Evolutionary conservation across 495 filamentous ascomycete genomes (phyloP), one percentile per base, ranked within the genome.

Genomic region (Aspergillus kassunensis): DNA sequence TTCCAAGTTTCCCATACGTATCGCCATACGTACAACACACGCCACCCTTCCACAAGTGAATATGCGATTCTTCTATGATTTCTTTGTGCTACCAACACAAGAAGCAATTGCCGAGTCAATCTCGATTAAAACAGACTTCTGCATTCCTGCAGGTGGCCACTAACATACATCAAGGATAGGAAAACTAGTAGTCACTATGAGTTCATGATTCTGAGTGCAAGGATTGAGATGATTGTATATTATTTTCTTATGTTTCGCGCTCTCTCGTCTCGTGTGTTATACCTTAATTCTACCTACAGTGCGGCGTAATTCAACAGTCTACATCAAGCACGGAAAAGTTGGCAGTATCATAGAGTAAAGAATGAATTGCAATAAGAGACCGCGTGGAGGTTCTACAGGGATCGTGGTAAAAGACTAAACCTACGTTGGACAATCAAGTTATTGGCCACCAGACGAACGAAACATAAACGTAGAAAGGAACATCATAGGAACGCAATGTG

Each of bases 101-200:
- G 6, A 25, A 23, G 20, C 20, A 13, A 3, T 42, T 25, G 16
- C 44, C 20, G 30, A 25, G 29, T 35, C 2, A 9, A n/a, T 21
- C 4, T 25, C 2, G n/a, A 30, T 30, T 33, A 46, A 46, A 40
- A 45, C 42, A 53, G 41, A 36, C 49, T 44, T 29, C n/a, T 6
- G 18, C 42, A 53, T 53, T 53, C 51, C 51, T 46, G n/a, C n/a
- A n/a, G n/a, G n/a, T n/a, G 34, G 15, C 30, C 13, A 27, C 16
- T 16, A 33, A 42, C 27, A 51, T 5, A 43, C n/a, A n/a, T n/a
- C n/a, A n/a, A n/a, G n/a, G n/a, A n/a, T n/a, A n/a, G n/a, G n/a
- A n/a, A n/a, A n/a, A n/a, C n/a, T n/a, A n/a, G n/a, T n/a, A n/a
- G n/a, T n/a, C n/a, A n/a, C n/a, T n/a, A n/a, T n/a, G n/a, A n/a